Base-by-base conservation (phyloP, 164 flowering plant genomes). In the Stephania cephalantha region DNA sequence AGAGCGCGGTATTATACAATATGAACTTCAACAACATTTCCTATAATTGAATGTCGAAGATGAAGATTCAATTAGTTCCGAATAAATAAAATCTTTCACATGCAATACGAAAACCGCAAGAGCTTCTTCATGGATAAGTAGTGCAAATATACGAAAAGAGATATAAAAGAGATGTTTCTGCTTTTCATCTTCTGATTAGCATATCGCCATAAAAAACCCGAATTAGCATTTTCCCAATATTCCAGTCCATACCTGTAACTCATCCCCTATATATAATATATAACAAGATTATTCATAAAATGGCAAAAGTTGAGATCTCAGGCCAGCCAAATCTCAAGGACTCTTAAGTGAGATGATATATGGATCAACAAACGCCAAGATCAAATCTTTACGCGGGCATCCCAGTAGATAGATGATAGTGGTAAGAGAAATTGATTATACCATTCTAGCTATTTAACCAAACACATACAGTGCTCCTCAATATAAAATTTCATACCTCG, bases 1-100 rank as follows among this genome's bases (percentile, higher is more conserved):
- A 35, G 15, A 73, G 61, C n/a, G 76, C 71, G 74, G 78, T 83
- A 72, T 42, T 71, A 69, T 90, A 85, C 18, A 55, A 85, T 55
- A 95, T 73, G 7, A 92, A 80, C 44, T 86, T 83, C 86, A 89
- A 45, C 85, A 92, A 82, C 89, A 94, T 87, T 53, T 78, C 84
- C 98, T 94, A 91, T 69, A 73, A 75, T 75, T 12, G 29, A 74
- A 79, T 53, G 69, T 11, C 46, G 70, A 3, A 55, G 72, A 17
- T 35, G 42, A 63, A 48, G 69, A 66, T 61, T 30, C 25, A n/a
- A 42, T 13, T 25, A 29, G 18, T 11, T 44, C 58, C 5, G 78
- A 58, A 12, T 9, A 83, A 72, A 42, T 25, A 46, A 9, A 0
- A 58, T 48, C 73, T 42, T 25, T 29, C 46, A 25, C 2, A 6